Evolutionary conservation across 495 filamentous ascomycete genomes (phyloP).

Genomic region (Cenococcum geophilum): DNA sequence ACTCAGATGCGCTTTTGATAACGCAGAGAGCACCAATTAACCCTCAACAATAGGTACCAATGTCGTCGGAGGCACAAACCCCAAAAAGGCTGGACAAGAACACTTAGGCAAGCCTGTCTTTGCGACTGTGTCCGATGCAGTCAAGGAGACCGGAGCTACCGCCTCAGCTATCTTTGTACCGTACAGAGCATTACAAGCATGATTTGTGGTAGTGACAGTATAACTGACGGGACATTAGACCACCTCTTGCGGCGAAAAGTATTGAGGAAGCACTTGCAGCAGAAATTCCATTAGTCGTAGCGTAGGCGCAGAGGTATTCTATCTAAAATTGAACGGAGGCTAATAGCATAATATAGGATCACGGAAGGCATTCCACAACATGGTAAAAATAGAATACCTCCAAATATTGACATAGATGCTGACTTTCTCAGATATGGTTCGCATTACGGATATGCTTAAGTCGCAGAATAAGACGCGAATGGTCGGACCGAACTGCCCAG

Average conservation of each 20-base stretch:
- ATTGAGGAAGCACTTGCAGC: slow-evolving; percentile 95
- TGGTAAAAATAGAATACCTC: slow-evolving; percentile 48
- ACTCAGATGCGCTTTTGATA: slow-evolving; percentile 20
- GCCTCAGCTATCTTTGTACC: slow-evolving; percentile 97
- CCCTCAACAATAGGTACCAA: slow-evolving; percentile 65
- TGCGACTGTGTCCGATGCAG: slow-evolving; percentile 77
- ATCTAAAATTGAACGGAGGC: slow-evolving; percentile 11
- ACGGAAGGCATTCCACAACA: slow-evolving; percentile 98
- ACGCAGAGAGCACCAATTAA: slow-evolving; percentile 36
- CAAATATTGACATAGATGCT: slow-evolving; percentile 3
- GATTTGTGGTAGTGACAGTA: background rate
- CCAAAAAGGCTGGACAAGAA: slow-evolving; percentile 87
- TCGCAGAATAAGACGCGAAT: slow-evolving; percentile 94
- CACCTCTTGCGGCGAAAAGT: slow-evolving; percentile 82
- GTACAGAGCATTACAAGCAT: slow-evolving; percentile 46
- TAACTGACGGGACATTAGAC: slow-evolving; percentile 47
- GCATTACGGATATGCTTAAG: slow-evolving; percentile 96
- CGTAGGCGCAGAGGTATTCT: slow-evolving; percentile 44
- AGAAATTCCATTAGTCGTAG: slow-evolving; percentile 88
- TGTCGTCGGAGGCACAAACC: slow-evolving; percentile 96
- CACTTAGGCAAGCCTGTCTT: slow-evolving; percentile 95
- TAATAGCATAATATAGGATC: slow-evolving; percentile 51
- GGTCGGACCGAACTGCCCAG: slow-evolving; percentile 96
- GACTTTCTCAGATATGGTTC: slow-evolving; percentile 77
- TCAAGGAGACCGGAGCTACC: slow-evolving; percentile 83